These are phyloP conservation scores for Gossypium arboreum DNA, from an alignment of 345 rosid genomes.

Conservation along the genomic window DNA sequence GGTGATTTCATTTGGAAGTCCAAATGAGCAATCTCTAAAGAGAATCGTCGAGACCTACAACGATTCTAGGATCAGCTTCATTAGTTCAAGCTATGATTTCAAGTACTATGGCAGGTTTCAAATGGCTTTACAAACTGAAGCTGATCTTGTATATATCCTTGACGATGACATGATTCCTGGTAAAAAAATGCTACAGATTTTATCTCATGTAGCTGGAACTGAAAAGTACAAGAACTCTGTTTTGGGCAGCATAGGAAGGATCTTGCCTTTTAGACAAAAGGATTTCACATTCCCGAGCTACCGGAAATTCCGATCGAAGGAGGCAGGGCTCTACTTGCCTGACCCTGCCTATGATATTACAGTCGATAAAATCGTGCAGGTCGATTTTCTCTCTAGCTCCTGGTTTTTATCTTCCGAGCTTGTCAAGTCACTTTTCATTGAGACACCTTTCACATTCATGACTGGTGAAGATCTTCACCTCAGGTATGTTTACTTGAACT, in stretches of 20 bases:
- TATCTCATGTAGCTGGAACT: conserved; percentile 87
- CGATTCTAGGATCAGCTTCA: conserved; percentile 84
- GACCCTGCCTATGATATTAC: conserved; percentile 96
- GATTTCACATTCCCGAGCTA: conserved; percentile 95
- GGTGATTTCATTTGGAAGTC: conserved; percentile 87
- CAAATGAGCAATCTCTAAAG: conserved; percentile 65
- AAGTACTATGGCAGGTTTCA: conserved; percentile 99
- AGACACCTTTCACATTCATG: conserved; percentile 79
- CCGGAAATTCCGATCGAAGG: conserved; percentile 81
- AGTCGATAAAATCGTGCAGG: conserved; percentile 74
- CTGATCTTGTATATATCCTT: conserved; percentile 74
- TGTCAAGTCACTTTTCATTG: conserved; percentile 81
- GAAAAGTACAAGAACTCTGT: conserved; percentile 89
- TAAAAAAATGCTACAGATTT: conserved; percentile 80
- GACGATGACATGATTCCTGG: conserved; percentile 99
- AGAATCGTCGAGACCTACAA: conserved; percentile 77
- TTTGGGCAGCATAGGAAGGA: conserved; percentile 89
- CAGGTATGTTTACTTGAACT: conserved; percentile 37
- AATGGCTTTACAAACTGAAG: conserved; percentile 87
- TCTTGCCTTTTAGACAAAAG: conserved; percentile 86
- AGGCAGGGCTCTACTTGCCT: conserved; percentile 92
- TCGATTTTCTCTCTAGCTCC: conserved; percentile 96
- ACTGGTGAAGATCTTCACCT: conserved; percentile 98
- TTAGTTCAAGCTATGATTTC: conserved; percentile 84
- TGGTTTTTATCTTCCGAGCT: conserved; percentile 98